phyloP scores from a whole-genome alignment of 768 basidiomycete genomes.

The Russula emetica region DNA sequence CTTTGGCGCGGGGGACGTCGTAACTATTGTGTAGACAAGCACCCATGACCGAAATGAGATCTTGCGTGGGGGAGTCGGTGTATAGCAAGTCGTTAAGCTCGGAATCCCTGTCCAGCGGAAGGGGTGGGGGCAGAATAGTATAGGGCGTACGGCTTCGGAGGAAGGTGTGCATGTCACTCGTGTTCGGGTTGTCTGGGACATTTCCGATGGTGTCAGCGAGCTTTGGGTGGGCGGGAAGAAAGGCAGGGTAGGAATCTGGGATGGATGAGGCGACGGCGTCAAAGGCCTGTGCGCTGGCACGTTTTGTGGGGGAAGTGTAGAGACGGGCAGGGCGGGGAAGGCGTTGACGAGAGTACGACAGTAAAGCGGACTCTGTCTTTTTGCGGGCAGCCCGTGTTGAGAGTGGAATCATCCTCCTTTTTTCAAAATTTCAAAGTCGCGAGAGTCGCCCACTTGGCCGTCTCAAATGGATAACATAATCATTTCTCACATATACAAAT shows the following conservation, averaged over 20 bases:
- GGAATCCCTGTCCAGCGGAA: conserved; percentile 47
- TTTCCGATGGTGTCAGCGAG: neutral
- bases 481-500: conserved; percentile 1
- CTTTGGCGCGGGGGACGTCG: conserved; percentile 72
- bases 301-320: conserved; percentile 63
- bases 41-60: conserved; percentile 73
- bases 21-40: conserved; percentile 74
- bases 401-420: conserved; percentile 34
- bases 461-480: conserved; percentile 8
- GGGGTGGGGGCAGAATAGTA: conserved; percentile 63
- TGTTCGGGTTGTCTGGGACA: conserved; percentile 19
- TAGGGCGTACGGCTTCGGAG: conserved; percentile 45
- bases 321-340: conserved; percentile 67
- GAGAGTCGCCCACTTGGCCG: neutral
- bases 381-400: conserved; percentile 29
- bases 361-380: conserved; percentile 39
- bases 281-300: conserved; percentile 47
- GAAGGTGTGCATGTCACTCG: conserved; percentile 47
- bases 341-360: conserved; percentile 60
- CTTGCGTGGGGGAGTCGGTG: conserved; percentile 60
- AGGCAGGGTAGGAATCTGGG: conserved; percentile 38
- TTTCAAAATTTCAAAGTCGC: neutral
- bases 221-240: conserved; percentile 36
- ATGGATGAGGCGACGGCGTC: conserved; percentile 41
- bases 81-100: conserved; percentile 50